Evolutionary conservation across 129 eudicot species (phyloP), one percentile per base, ranked within the genome.

Genomic region (Tagetes patula): DNA sequence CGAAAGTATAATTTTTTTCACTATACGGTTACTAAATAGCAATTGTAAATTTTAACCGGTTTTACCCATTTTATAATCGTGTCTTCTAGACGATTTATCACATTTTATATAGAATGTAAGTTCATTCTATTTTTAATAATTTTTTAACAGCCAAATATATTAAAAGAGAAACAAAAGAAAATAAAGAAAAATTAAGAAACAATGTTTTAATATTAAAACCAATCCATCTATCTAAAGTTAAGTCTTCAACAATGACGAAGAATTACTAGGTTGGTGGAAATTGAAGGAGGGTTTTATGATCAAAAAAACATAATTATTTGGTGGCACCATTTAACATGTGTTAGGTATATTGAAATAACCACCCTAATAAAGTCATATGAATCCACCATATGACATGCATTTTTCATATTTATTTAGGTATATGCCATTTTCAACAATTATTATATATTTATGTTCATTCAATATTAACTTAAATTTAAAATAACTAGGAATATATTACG

Each of bases 281-380:
- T 67, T 46, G 74, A 76, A 76, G 59, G 30, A 61, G 42, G 42
- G 58, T 10, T 60, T 34, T 75, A 33, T 67, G 45, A 65, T 76
- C 39, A 67, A 67, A 54, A 74, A 49, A 67, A 69, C 67, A 56
- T 59, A 69, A 59, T 5, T 77, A 77, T 69, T 36, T 69, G 70
- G 71, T 77, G 54, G 55, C 70, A 70, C 52, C 72, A 78, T 78
- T 71, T 71, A 78, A 62, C 58, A 71, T 71, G 59, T 71, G 82
- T 71, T 78, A 78, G 82, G 82, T 78, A 78, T 78, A 78, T 78
- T 71, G 77, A 71, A 59, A 52, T 72, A 63, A 78, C 70, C 42
- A 65, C 82, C 58, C 82, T 71, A 78, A 78, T 71, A 65, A 78
- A 78, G 77, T 69, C 70, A 47, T 77, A 60, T 69, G 64, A 49